These are phyloP conservation scores for Lasiodiplodia hormozganensis DNA, from an alignment of 2,329 filamentous ascomycete genomes.

Conservation along the genomic window DNA sequence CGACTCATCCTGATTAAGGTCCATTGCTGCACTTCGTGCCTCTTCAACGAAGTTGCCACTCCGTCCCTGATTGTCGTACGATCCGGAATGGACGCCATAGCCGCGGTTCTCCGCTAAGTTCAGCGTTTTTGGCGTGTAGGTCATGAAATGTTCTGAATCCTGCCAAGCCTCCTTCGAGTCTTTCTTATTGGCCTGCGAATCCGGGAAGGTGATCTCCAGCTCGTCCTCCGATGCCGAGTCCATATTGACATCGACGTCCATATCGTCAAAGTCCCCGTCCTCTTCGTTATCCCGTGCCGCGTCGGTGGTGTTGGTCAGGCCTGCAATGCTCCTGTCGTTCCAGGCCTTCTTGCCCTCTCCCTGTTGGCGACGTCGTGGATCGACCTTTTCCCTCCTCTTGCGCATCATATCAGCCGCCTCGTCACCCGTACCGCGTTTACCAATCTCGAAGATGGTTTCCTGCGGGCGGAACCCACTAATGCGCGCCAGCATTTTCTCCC, in stretches of 20 bases:
- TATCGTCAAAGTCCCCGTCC: constrained; percentile 37
- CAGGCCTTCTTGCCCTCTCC: constrained; percentile 46
- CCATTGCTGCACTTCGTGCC: constrained; percentile 88
- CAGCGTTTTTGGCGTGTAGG: constrained; percentile 82
- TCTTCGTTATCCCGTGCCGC: constrained; percentile 27
- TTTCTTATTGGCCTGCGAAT: constrained; percentile 45
- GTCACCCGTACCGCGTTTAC: constrained; percentile 68
- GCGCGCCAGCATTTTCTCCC: constrained; percentile 84
- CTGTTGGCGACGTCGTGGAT: constrained; percentile 58
- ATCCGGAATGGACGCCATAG: constrained; percentile 89
- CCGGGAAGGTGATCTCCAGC: constrained; percentile 56
- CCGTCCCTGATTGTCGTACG: constrained; percentile 56
- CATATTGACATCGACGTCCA: constrained; percentile 33
- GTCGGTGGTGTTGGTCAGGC: constrained; percentile 1
- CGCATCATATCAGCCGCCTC: constrained; percentile 80
- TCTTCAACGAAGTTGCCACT: constrained; percentile 82
- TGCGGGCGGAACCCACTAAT: constrained; percentile 88
- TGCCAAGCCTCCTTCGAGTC: constrained; percentile 65
- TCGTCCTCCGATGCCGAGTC: constrained; percentile 60
- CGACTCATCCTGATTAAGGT: constrained; percentile 87
- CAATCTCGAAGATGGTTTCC: constrained; percentile 97
- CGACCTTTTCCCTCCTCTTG: constrained; percentile 72
- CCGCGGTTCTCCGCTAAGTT: constrained; percentile 88
- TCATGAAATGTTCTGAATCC: constrained; percentile 94
- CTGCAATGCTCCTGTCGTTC: constrained; percentile 28